Evolutionary conservation across 257 asterid genomes (phyloP), one percentile per base, ranked within the genome.

Genomic region (Parsonsia alboflavescens): DNA sequence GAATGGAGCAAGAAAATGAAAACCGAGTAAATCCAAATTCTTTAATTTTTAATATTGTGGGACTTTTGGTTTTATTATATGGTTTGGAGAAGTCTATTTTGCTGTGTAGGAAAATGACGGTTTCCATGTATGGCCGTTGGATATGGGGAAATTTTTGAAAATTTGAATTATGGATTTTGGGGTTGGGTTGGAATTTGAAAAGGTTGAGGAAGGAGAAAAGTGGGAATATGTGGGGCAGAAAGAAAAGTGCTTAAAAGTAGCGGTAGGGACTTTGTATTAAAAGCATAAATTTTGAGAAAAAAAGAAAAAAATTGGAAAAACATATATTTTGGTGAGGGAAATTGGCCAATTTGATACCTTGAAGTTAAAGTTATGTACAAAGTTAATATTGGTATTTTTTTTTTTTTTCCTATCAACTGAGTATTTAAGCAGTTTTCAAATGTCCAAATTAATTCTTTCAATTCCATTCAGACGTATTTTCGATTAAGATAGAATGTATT

Each of bases 101-200:
- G 39, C 21, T 21, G 75, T 44, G 21, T 1, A 0, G 5, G 56
- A 41, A 72, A 57, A 64, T 42, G 76, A 73, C 69, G 44, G 58
- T 73, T 73, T 58, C 44, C 7, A 24, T 28, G 59, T 11, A 12
- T 36, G 73, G 15, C 78, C 78, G 73, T 75, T 75, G 58, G 78
- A n/a, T 17, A 54, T 10, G 57, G 45, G 64, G 73, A 36, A 53
- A 46, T 8, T 11, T 36, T 71, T 71, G 21, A 39, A 52, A 56
- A 3, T 75, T 74, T 73, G 69, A 64, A 64, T 33, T 36, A 41
- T 54, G 61, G 61, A 1, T 54, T 54, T 9, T 11, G 12, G 61
- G 61, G 26, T 1, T 6, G 58, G 58, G 10, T 0, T 16, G 57
- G n/a, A 15, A 15, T 17, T 52, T 54, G 26, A 54, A 54, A 54